A percentile compares a stretch with the other conserved stretches of the same genome.
Evolutionary conservation across 1,284 basidiomycete genomes (phyloP).

Genomic region (Cryptococcus jaspeensis): DNA sequence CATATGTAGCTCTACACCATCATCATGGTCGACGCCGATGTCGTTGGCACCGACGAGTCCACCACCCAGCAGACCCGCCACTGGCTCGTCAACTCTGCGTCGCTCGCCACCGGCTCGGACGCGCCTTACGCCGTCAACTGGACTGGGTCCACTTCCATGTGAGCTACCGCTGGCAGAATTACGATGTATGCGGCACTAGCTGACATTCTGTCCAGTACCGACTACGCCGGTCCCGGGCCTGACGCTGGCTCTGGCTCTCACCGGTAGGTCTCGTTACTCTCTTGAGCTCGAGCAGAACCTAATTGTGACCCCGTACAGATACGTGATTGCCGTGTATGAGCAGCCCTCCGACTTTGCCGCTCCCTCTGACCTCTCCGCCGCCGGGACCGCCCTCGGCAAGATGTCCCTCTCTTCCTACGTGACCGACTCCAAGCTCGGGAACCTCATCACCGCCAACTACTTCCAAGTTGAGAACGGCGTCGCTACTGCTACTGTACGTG

Average conservation of each 20-base stretch:
- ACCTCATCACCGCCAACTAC: conserved; percentile 59
- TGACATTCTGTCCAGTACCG: conserved; percentile 51
- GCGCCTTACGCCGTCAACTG: conserved; percentile 54
- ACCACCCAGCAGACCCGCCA: conserved; percentile 59
- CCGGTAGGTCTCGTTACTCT: conserved; percentile 45
- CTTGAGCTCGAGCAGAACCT: background rate
- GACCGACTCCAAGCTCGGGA: conserved; percentile 42
- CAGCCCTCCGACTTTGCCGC: conserved; percentile 63
- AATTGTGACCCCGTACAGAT: conserved; percentile 53
- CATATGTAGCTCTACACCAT: conserved; percentile 46
- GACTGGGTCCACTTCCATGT: conserved; percentile 57
- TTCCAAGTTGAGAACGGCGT: conserved; percentile 70
- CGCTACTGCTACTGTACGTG: conserved; percentile 55
- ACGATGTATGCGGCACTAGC: background rate
- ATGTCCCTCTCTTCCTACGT: conserved; percentile 55
- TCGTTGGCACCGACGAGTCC: conserved; percentile 60
- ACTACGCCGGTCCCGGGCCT: conserved; percentile 72
- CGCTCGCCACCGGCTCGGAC: conserved; percentile 53
- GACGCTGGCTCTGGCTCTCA: conserved; percentile 67
- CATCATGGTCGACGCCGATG: conserved; percentile 67
- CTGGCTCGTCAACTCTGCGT: conserved; percentile 73
- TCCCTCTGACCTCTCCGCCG: conserved; percentile 59
- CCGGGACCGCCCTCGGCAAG: conserved; percentile 61
- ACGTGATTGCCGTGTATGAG: conserved; percentile 64
- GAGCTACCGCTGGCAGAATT: conserved; percentile 1